A percentile compares a stretch with the other conserved stretches of the same genome.
Evolutionary conservation across 305 asterid genomes (phyloP).

Genomic region (Plantago coronopus): DNA sequence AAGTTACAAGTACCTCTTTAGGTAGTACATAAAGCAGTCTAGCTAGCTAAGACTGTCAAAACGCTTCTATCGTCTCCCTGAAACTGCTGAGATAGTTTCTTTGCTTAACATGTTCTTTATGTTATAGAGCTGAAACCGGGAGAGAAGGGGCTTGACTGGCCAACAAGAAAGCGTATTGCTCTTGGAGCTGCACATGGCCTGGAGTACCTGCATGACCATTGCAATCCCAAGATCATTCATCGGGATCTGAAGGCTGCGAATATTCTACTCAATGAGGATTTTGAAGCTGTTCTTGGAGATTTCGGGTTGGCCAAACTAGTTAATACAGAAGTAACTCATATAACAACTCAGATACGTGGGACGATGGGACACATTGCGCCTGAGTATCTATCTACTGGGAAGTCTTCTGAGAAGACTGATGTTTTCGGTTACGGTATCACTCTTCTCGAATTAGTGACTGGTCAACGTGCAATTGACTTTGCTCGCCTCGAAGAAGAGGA

Average conservation of each 20-base stretch:
- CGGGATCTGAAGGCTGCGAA: conserved; percentile 93
- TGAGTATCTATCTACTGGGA: conserved; percentile 81
- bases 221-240: conserved; percentile 84
- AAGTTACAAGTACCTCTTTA: too few species aligned
- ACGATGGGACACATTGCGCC: conserved; percentile 98
- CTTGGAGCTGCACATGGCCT: conserved; percentile 83
- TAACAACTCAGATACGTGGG: conserved; percentile 90
- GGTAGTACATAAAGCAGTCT: too few species aligned
- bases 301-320: conserved; percentile 81
- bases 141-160: conserved; percentile 76
- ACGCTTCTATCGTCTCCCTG: not conserved
- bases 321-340: conserved; percentile 65
- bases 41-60: too few species aligned
- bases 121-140: conserved; percentile 65
- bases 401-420: conserved; percentile 82
- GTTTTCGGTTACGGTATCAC: conserved; percentile 91
- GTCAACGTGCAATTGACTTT: conserved; percentile 83
- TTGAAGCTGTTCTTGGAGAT: conserved; percentile 87
- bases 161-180: conserved; percentile 61
- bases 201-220: conserved; percentile 90
- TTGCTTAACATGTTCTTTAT: not conserved
- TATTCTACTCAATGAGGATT: conserved; percentile 68
- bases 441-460: conserved; percentile 80
- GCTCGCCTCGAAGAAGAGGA: conserved; percentile 90
- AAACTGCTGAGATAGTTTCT: not conserved